Conservation (phyloP, 73 alveolate genomes). For the Paramecium caudatum region DNA sequence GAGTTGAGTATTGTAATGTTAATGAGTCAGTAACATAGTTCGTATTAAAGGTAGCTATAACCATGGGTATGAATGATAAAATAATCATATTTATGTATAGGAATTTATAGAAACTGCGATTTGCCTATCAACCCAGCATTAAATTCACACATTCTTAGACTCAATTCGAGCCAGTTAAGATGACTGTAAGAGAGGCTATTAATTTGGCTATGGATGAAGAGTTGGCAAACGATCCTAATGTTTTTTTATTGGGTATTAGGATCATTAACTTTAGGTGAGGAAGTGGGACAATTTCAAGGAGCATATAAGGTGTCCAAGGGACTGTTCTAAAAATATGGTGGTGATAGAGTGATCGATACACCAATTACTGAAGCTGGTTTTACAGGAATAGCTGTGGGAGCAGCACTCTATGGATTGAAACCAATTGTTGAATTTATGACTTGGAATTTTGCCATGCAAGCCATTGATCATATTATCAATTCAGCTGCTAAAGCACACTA, state of each 20-base stretch:
- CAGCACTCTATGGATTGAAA: conserved; percentile 90
- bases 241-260: conserved; percentile 79
- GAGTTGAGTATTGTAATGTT: background rate
- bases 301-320: conserved; percentile 96
- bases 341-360: conserved; percentile 88
- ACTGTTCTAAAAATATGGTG: conserved; percentile 87
- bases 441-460: conserved; percentile 92
- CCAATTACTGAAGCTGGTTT: conserved; percentile 95
- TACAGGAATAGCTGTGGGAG: conserved; percentile 95
- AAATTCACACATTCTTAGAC: background rate
- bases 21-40: conserved; percentile 17
- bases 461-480: conserved; percentile 92
- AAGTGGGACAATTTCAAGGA: conserved; percentile 92
- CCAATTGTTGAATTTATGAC: conserved; percentile 96
- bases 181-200: conserved; percentile 93
- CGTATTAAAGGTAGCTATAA: conserved; percentile 42
- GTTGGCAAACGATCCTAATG: conserved; percentile 88
- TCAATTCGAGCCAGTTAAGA: conserved; percentile 30
- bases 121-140: conserved; percentile 14
- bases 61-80: conserved; percentile 7
- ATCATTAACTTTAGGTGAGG: conserved; percentile 84
- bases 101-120: conserved; percentile 40
- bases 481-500: conserved; percentile 91
- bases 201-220: conserved; percentile 94
- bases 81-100: conserved; percentile 38